Evolutionary conservation across 2,329 filamentous ascomycete genomes (phyloP).

Genomic region (Seiridium cupressi): DNA sequence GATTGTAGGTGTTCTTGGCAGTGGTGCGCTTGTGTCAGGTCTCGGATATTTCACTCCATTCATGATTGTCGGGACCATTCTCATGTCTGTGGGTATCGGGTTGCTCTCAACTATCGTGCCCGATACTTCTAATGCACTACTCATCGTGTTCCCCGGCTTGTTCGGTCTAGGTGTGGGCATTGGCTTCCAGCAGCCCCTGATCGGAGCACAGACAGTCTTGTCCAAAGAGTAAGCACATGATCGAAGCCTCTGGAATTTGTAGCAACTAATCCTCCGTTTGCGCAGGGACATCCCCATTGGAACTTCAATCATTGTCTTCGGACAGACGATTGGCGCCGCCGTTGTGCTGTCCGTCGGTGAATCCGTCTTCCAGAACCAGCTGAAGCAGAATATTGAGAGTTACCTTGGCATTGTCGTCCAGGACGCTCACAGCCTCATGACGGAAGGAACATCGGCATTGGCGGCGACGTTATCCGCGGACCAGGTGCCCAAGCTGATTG

Average conservation of each 20-base stretch:
- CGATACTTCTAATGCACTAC: constrained; percentile 20
- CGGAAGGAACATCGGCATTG: background rate
- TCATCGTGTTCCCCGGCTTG: constrained; percentile 40
- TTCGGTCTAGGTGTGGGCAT: constrained; percentile 39
- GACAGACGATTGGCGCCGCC: constrained; percentile 1
- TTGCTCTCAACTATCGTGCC: constrained; percentile 38
- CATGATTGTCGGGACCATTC: constrained; percentile 31
- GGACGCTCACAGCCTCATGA: constrained; percentile 2
- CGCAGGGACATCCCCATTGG: background rate
- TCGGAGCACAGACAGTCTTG: background rate
- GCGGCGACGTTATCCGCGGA: background rate
- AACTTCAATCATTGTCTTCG: background rate
- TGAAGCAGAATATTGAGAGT: constrained; percentile 5
- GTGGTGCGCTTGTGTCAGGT: constrained; percentile 33
- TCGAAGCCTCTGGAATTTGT: too few species aligned
- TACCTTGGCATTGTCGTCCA: constrained; percentile 6
- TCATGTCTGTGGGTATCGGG: constrained; percentile 36
- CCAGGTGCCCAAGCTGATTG: background rate
- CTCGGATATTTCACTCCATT: constrained; percentile 40
- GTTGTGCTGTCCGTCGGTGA: background rate
- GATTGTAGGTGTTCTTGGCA: constrained; percentile 44
- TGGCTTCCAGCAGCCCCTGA: constrained; percentile 27
- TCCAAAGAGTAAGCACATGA: background rate
- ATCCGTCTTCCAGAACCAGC: constrained; percentile 1
- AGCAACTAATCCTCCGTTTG: background rate